phyloP scores from a whole-genome alignment of 441 rosid species.

The Syzygium malaccense region DNA sequence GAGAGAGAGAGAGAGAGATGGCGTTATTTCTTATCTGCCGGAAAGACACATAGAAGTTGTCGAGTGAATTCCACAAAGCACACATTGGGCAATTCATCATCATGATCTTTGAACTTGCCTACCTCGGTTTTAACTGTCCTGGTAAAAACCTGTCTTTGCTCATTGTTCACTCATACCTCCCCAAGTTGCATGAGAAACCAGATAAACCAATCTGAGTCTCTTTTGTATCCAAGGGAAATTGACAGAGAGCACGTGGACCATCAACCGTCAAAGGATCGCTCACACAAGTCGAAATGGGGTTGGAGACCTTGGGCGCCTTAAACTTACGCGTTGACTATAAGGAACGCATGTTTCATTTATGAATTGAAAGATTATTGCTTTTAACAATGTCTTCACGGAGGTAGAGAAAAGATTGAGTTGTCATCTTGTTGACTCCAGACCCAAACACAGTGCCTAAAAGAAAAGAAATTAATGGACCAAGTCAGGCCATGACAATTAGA shows the following conservation, averaged over 20 bases:
- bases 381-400: neutral
- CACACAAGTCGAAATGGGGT: neutral
- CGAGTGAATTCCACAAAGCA: too few relatives aligned
- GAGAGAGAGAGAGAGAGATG: too few relatives aligned
- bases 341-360: neutral
- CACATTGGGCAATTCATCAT: too few relatives aligned
- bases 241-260: neutral
- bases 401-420: too few relatives aligned
- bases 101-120: neutral
- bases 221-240: neutral
- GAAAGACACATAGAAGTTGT: too few relatives aligned
- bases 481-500: too few relatives aligned
- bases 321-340: neutral
- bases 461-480: too few relatives aligned
- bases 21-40: too few relatives aligned
- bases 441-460: too few relatives aligned
- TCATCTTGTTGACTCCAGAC: too few relatives aligned
- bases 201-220: neutral
- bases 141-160: neutral
- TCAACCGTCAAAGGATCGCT: neutral
- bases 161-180: neutral
- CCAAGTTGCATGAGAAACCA: neutral
- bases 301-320: neutral
- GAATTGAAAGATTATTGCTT: neutral
- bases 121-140: neutral